These are phyloP conservation scores for Ceratobasidium sp. DNA, from an alignment of 1,284 basidiomycete species.

Conservation along the genomic window DNA sequence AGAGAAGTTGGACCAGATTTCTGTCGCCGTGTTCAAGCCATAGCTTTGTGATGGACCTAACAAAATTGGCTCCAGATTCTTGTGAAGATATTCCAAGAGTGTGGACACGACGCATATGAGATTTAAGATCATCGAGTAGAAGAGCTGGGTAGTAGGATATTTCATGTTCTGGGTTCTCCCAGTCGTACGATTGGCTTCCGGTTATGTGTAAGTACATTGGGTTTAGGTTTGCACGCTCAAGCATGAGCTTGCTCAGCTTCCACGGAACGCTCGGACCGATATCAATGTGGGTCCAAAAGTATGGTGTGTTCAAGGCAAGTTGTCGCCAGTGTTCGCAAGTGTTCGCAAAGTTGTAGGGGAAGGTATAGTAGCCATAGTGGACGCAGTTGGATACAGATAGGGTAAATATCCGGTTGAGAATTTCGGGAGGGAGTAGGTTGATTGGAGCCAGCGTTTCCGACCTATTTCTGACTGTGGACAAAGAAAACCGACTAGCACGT, in stretches of 20 bases:
- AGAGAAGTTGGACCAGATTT: background rate
- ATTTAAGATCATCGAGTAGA: background rate
- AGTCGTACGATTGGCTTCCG: background rate
- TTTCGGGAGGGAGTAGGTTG: background rate
- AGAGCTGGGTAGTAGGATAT: background rate
- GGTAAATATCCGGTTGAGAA: background rate
- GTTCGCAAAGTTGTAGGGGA: background rate
- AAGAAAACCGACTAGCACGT: background rate
- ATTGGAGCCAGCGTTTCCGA: background rate
- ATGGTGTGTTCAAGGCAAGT: background rate
- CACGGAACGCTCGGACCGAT: background rate
- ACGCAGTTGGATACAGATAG: background rate
- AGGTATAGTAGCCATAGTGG: background rate
- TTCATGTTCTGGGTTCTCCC: no score
- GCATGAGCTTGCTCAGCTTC: background rate
- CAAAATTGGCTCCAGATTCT: background rate
- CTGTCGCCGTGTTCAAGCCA: background rate
- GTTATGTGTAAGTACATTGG: background rate
- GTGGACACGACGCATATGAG: background rate
- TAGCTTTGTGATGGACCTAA: background rate
- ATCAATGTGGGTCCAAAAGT: background rate
- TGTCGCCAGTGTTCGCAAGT: background rate
- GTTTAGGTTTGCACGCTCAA: background rate
- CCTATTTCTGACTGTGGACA: background rate
- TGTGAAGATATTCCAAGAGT: background rate